Base-by-base conservation (phyloP, 495 filamentous ascomycete genomes). In the Niebla homalea region DNA sequence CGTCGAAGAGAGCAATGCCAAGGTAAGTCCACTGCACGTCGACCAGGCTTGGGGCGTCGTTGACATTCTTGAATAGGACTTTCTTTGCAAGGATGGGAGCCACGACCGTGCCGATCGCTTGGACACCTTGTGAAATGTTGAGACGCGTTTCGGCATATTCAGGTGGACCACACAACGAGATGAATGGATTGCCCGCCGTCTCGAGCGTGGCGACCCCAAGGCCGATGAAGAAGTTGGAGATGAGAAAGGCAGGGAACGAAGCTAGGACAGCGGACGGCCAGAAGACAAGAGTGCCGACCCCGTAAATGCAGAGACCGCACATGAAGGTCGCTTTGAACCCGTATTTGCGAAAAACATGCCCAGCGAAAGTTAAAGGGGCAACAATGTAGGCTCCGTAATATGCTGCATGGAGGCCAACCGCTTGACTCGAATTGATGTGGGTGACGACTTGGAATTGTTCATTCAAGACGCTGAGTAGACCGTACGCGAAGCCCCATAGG, bases 401-500 rank as follows among this genome's bases (percentile, higher is more conserved):
- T 16, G 79, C 79, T 36, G 69, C 73, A 59, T 85, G 80, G 16
- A 82, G 66, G 12, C 76, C 79, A 45, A 80, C 54, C 8, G 73
- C 74, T 48, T 75, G 64, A 59, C 68, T 71, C 3, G 60, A 38
- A 40, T 64, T 66, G 10, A 83, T 54, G 47, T 70, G 46, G 4
- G 71, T 64, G 22, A 79, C 69, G 2, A 51, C 53, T 55, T 75
- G 66, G 51, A 79, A 78, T 52, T 76, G 74, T 5, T 68, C 64
- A 58, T 92, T 90, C 39, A 93, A 72, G 1, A 81, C 74, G 50
- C 84, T 81, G 11, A 93, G 72, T 23, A 94, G 74, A 14, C 87
- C 86, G 60, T 93, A 92, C 0, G 84, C 81, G 54, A 94, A 86
- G 0, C 88, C 85, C 87, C 84, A 89, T 6, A 92, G 70, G 64